A percentile compares a stretch with the other conserved stretches of the same genome.
Conservation (phyloP, 2,329 filamentous ascomycete species). For the Penicillium capsulatum region DNA sequence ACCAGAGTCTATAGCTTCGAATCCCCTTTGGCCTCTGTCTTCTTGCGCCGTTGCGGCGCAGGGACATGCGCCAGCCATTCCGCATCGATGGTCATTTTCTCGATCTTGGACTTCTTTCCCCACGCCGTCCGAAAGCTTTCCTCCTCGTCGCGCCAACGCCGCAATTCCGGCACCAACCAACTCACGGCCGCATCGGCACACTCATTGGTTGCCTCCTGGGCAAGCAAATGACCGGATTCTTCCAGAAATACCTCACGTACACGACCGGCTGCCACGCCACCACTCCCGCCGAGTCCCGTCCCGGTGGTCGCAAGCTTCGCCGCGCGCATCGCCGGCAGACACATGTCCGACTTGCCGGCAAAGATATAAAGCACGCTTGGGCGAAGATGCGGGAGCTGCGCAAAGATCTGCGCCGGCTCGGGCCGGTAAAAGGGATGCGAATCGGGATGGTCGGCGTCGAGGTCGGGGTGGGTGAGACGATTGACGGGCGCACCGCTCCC, state of each 20-base stretch:
- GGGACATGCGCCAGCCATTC: slow-evolving; percentile 49
- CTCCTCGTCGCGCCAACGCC: slow-evolving; percentile 56
- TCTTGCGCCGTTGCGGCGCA: slow-evolving; percentile 26
- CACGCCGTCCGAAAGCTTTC: slow-evolving; percentile 53
- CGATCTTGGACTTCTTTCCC: slow-evolving; percentile 46
- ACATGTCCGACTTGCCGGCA: slow-evolving; percentile 43
- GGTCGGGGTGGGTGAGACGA: slow-evolving; percentile 45
- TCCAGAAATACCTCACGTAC: slow-evolving; percentile 64
- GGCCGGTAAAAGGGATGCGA: slow-evolving; percentile 44
- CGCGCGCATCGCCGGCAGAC: slow-evolving; percentile 34
- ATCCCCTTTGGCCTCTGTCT: slow-evolving; percentile 13
- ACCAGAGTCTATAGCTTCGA: too few species aligned
- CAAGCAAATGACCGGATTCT: slow-evolving; percentile 70
- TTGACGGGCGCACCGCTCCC: slow-evolving; percentile 35
- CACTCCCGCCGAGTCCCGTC: slow-evolving; percentile 39
- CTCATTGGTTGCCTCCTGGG: slow-evolving; percentile 69
- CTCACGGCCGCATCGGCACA: slow-evolving; percentile 59
- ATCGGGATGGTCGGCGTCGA: slow-evolving; percentile 30
- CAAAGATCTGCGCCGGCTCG: slow-evolving; percentile 39
- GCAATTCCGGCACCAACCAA: slow-evolving; percentile 57
- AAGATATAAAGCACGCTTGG: slow-evolving; percentile 47
- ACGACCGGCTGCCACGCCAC: slow-evolving; percentile 60
- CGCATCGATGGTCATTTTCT: slow-evolving; percentile 56
- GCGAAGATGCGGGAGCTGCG: slow-evolving; percentile 41
- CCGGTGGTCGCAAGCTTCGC: slow-evolving; percentile 43